Evolutionary conservation across 176 grass and related monocot genomes (phyloP).

Genomic region (Canna indica): DNA sequence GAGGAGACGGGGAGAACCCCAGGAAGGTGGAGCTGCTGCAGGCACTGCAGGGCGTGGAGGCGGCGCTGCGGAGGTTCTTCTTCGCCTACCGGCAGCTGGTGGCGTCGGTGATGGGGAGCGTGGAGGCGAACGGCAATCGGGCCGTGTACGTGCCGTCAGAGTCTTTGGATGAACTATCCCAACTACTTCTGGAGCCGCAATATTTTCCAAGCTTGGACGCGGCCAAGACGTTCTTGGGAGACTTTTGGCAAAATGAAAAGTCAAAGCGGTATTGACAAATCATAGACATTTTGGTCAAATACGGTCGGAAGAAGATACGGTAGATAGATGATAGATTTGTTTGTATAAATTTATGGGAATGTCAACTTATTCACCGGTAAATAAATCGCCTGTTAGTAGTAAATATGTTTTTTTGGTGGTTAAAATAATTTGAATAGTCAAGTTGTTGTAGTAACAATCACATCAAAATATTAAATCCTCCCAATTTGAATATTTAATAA

Average conservation of each 20-base stretch:
- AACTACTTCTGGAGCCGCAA: slow-evolving; percentile 79
- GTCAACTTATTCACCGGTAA: too few species aligned
- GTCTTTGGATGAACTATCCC: slow-evolving; percentile 41
- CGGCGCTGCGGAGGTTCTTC: slow-evolving; percentile 63
- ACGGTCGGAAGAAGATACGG: too few species aligned
- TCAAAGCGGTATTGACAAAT: background rate
- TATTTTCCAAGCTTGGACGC: slow-evolving; percentile 94
- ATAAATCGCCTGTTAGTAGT: too few species aligned
- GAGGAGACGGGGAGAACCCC: slow-evolving; percentile 37
- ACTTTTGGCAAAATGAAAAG: slow-evolving; percentile 55
- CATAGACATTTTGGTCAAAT: too few species aligned
- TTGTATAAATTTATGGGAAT: too few species aligned
- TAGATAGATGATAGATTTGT: too few species aligned
- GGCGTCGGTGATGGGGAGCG: slow-evolving; percentile 53
- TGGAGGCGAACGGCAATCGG: slow-evolving; percentile 48
- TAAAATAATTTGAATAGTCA: too few species aligned
- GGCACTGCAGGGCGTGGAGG: slow-evolving; percentile 64
- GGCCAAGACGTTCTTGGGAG: slow-evolving; percentile 83
- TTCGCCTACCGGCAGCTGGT: slow-evolving; percentile 75
- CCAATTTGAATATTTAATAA: too few species aligned
- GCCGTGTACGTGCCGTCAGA: slow-evolving; percentile 50
- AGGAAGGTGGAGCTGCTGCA: slow-evolving; percentile 74
- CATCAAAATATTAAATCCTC: too few species aligned
- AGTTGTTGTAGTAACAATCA: too few species aligned
- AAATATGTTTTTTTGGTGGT: too few species aligned